These are phyloP conservation scores for Torulaspora microellipsoides DNA, from an alignment of 805 yeast genomes.

Conservation along the genomic window DNA sequence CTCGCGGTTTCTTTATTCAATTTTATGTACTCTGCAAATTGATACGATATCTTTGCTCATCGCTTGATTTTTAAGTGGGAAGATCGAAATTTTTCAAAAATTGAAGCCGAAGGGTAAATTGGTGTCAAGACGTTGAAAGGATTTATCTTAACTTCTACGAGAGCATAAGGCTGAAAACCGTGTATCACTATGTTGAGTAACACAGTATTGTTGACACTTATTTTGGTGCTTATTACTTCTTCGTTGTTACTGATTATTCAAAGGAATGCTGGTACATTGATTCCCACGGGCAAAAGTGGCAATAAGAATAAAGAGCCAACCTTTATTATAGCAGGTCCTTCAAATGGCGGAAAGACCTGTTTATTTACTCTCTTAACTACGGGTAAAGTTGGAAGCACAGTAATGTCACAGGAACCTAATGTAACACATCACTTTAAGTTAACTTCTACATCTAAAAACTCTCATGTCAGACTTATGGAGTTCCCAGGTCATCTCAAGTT, in stretches of 20 bases:
- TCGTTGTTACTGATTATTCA: constrained; percentile 17
- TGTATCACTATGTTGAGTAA: constrained; percentile 11
- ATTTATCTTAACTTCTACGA: neutral
- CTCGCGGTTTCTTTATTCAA: neutral
- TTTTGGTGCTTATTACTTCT: constrained; percentile 19
- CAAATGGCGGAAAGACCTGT: constrained; percentile 62
- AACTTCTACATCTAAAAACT: constrained; percentile 33
- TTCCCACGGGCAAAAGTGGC: constrained; percentile 11
- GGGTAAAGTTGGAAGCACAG: constrained; percentile 36
- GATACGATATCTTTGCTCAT: constrained; percentile 4
- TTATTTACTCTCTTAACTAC: constrained; percentile 40
- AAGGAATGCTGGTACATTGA: constrained; percentile 13
- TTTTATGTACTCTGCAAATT: neutral
- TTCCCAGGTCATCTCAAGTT: constrained; percentile 87
- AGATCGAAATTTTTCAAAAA: constrained; percentile 12
- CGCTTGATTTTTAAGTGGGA: constrained; percentile 3
- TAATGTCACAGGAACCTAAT: constrained; percentile 51
- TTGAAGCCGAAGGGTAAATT: neutral
- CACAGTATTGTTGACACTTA: constrained; percentile 15
- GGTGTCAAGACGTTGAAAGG: no score
- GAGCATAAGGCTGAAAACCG: neutral
- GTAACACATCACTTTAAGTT: constrained; percentile 35
- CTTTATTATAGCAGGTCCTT: constrained; percentile 60
- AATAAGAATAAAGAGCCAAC: constrained; percentile 41
- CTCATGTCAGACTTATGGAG: constrained; percentile 56